phyloP scores from a whole-genome alignment of 1,284 basidiomycete genomes.

The Microbotryum lychnidis-dioicae region DNA sequence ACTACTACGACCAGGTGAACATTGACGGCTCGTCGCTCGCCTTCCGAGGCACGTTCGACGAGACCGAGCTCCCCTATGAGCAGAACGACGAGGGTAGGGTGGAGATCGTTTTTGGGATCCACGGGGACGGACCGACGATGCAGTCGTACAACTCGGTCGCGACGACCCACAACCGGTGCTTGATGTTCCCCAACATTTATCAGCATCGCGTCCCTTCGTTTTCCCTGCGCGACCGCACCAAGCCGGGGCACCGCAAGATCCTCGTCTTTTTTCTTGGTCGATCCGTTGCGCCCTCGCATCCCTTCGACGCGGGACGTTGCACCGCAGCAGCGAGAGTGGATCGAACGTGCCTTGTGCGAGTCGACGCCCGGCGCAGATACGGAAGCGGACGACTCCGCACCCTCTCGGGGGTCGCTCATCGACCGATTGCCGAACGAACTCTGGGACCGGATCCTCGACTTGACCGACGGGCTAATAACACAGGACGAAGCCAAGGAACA shows the following conservation, averaged over 20 bases:
- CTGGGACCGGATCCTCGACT: slow-evolving; percentile 27
- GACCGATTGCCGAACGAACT: slow-evolving; percentile 33
- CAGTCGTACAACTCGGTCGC: slow-evolving; percentile 42
- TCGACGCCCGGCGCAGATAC: not conserved
- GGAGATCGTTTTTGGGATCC: slow-evolving; percentile 3
- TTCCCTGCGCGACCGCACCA: slow-evolving; percentile 43
- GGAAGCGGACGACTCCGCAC: not conserved
- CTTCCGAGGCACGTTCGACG: slow-evolving; percentile 15
- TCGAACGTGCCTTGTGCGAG: slow-evolving; percentile 25
- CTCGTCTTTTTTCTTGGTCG: slow-evolving; percentile 48
- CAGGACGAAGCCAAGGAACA: slow-evolving; percentile 37
- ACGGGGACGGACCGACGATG: slow-evolving; percentile 3
- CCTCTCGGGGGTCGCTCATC: slow-evolving; percentile 20
- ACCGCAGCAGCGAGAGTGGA: slow-evolving; percentile 43
- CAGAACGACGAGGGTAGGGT: slow-evolving; percentile 6
- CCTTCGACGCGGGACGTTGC: slow-evolving; percentile 46
- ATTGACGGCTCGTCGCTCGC: slow-evolving; percentile 18
- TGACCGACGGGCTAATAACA: slow-evolving; percentile 32
- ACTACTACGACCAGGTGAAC: slow-evolving; percentile 38
- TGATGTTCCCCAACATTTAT: slow-evolving; percentile 53
- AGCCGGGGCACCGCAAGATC: slow-evolving; percentile 48
- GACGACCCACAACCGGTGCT: slow-evolving; percentile 41
- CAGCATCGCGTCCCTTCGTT: slow-evolving; percentile 47
- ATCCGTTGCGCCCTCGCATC: slow-evolving; percentile 41
- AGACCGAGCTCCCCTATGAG: slow-evolving; percentile 1